Base-by-base conservation (phyloP, 2,329 filamentous ascomycete species). In the Diaporthe sp. region DNA sequence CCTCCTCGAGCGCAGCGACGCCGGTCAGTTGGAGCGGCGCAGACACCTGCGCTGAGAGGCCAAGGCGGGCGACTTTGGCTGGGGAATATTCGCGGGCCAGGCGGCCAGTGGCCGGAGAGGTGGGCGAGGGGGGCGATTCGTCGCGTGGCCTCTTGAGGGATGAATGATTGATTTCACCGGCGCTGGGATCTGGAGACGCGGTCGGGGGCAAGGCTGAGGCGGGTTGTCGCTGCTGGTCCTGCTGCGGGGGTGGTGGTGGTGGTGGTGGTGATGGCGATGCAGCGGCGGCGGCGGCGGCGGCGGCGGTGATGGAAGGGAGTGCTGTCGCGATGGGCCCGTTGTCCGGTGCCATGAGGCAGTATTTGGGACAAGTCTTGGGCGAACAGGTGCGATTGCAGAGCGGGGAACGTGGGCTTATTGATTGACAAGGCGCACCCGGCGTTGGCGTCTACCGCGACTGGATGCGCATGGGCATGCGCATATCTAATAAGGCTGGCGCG, bases 1-100 rank as follows among this genome's bases (percentile, higher is more conserved):
- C 87, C 80, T 91, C 89, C 78, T 89, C 88, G 51, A 90, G 82
- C 71, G 88, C 89, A 74, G 87, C 88, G 49, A 88, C 88, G 77
- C 86, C 89, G 28, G 90, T 90, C 77, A 91, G 82, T 63, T 87
- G 78, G 7, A 80, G 85, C 75, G 86, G 82, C 58, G 88, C 85
- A 20, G 88, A 86, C 75, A 84, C 85, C 76, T 85, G 83, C 49
- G 85, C 83, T 71, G 85, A 77, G 78, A 81, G 81, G 74, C 80
- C 79, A 31, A 90, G 83, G 39, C 89, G 88, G 73, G 89, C 88
- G 67, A 88, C 85, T 81, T 91, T 91, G 71, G 87, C 85, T 7
- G 90, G 89, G 37, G 89, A 90, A 25, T 86, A 82, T 71, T 88
- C 85, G 71, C 83, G 80, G 78, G 83, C 79, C 72, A 80, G 71